phyloP scores from a whole-genome alignment of 73 alveolate species.

The Paramecium sexaurelia region DNA sequence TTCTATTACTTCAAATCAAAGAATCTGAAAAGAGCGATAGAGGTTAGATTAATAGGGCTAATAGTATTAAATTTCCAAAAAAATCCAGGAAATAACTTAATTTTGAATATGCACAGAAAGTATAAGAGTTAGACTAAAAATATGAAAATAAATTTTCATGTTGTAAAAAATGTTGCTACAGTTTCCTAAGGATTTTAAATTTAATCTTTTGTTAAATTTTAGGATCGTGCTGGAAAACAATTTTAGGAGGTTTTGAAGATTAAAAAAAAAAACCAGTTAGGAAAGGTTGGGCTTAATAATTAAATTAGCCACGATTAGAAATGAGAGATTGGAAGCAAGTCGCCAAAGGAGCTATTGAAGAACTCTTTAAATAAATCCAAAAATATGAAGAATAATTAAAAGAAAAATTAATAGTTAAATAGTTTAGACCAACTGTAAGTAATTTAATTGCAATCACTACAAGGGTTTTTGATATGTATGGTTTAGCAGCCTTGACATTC shows the following conservation, averaged over 20 bases:
- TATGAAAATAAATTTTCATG: not conserved
- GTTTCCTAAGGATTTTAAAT: not conserved
- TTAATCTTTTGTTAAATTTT: not conserved
- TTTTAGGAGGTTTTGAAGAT: constrained; percentile 3
- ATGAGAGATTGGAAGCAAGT: constrained; percentile 25
- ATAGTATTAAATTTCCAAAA: not conserved
- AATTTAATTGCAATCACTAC: not conserved
- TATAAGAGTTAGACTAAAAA: not conserved
- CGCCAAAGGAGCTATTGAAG: not conserved
- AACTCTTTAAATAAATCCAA: not conserved
- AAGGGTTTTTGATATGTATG: not conserved
- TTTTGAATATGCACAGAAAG: constrained; percentile 33
- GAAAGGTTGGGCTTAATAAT: not conserved
- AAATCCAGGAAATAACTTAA: not conserved
- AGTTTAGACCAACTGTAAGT: not conserved
- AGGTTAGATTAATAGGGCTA: not conserved
- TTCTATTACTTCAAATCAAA: not conserved
- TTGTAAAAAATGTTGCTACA: constrained; percentile 17
- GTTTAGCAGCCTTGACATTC: constrained; percentile 13
- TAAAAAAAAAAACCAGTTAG: not conserved
- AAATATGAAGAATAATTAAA: not conserved
- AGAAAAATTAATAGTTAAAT: not conserved
- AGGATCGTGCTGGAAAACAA: not conserved
- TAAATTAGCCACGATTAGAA: not conserved
- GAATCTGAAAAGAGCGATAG: not conserved